Evolutionary conservation across 495 filamentous ascomycete species (phyloP).

Genomic region (Corynascus novoguineensis): DNA sequence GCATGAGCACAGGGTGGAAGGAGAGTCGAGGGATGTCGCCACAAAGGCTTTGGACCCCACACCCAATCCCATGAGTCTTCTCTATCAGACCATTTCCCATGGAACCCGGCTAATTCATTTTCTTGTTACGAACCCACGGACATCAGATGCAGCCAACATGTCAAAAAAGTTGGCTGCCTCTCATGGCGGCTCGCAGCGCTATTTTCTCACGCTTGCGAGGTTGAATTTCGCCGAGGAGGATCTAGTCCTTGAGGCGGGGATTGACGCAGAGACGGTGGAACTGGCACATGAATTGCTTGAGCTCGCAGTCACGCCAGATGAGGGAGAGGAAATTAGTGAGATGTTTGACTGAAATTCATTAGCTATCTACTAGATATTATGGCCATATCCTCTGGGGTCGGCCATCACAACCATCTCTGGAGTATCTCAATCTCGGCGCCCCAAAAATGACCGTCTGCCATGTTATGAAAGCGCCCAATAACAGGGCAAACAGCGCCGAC

Average conservation of each 20-base stretch:
- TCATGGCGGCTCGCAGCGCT: slow-evolving; percentile 36
- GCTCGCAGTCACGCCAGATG: slow-evolving; percentile 42
- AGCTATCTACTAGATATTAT: no score
- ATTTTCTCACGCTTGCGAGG: slow-evolving; percentile 39
- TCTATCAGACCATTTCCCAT: slow-evolving; percentile 25
- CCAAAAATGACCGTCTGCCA: no score
- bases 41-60: neutral
- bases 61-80: slow-evolving; percentile 9
- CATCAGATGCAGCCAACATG: slow-evolving; percentile 32
- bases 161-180: slow-evolving; percentile 34
- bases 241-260: slow-evolving; percentile 37
- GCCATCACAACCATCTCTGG: no score
- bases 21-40: neutral
- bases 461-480: no score
- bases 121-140: slow-evolving; percentile 37
- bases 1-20: neutral
- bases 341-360: slow-evolving; percentile 39
- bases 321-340: slow-evolving; percentile 36
- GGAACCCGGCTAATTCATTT: slow-evolving; percentile 37
- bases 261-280: slow-evolving; percentile 39
- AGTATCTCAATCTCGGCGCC: neutral
- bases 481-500: no score
- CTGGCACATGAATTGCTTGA: slow-evolving; percentile 44
- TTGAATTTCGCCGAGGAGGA: slow-evolving; percentile 45
- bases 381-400: no score